Evolutionary conservation across 148 eudicot species (phyloP), one percentile per base, ranked within the genome.

Genomic region (Vaccinium darrowii): DNA sequence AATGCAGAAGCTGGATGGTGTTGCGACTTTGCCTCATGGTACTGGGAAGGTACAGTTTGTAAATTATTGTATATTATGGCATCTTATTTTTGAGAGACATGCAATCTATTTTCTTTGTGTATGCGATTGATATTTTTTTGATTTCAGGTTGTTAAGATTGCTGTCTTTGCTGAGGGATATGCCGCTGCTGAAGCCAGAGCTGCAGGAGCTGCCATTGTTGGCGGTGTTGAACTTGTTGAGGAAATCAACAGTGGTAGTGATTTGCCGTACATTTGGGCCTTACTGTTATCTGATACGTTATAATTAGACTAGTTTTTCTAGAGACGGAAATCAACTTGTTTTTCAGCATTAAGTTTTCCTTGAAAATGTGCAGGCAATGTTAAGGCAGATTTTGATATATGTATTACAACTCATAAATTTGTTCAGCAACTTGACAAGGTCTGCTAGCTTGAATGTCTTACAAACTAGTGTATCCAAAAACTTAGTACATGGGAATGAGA

Each of bases 111-210:
- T 57, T 51, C 18, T 67, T 54, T 54, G 30, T 33, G 12, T 25
- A 18, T 78, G 39, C 53, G 83, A 71, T 58, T 58, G 15, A 25
- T 84, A 43, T 47, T 82, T 43, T 25, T 60, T 15, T 78, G 11
- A 25, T 21, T 39, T 58, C 86, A 96, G 98, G 84, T 87, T 92
- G 92, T 91, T 72, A 90, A 90, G 85, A 93, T 96, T 63, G 99
- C 98, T 85, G 99, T 96, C 25, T 96, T 96, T 91, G 98, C 99
- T 74, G 99, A 96, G 74, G 99, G 98, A 73, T 90, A 93, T 88
- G 95, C 91, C 79, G 98, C 99, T 74, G 99, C 94, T 81, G 96
- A 96, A 85, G 99, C 99, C 84, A 90, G 94, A 90, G 97, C 93
- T 65, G 98, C 98, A 58, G 99, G 99, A 81, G 99, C 99, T 83